phyloP scores from a whole-genome alignment of 345 rosid genomes.

The Orychophragmus violaceus region DNA sequence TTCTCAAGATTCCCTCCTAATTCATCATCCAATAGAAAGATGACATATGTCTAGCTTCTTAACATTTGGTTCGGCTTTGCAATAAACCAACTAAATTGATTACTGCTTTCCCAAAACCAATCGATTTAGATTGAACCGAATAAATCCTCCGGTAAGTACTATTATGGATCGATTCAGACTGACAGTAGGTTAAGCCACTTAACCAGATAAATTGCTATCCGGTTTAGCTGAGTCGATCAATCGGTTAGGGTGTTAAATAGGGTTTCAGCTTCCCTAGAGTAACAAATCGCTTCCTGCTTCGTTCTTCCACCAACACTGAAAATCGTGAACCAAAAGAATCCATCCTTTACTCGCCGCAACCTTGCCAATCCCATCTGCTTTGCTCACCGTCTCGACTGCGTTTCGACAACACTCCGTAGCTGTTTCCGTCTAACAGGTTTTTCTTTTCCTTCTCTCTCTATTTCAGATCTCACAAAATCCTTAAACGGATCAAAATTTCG shows the following conservation, averaged over 20 bases:
- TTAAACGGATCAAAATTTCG: too few species aligned
- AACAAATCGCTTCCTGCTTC: background rate
- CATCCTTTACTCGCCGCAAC: background rate
- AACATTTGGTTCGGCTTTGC: background rate
- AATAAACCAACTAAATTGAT: background rate
- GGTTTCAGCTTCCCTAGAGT: background rate
- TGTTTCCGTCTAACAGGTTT: background rate
- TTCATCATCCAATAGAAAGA: background rate
- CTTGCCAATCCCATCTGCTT: background rate
- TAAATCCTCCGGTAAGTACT: background rate
- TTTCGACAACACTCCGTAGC: background rate
- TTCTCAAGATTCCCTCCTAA: background rate
- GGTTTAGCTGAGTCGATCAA: background rate
- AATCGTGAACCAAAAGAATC: background rate
- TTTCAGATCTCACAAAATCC: background rate
- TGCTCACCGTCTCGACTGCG: constrained; percentile 2
- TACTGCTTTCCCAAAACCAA: too few species aligned
- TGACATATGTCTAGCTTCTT: background rate
- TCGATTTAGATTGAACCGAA: background rate
- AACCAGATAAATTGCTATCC: background rate
- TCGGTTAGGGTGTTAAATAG: constrained; percentile 2
- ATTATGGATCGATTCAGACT: background rate
- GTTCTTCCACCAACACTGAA: background rate
- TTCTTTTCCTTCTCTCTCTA: background rate
- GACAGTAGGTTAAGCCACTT: background rate